Evolutionary conservation across 2,329 filamentous ascomycete species (phyloP).

Genomic region (Ophiosphaerella korrae): DNA sequence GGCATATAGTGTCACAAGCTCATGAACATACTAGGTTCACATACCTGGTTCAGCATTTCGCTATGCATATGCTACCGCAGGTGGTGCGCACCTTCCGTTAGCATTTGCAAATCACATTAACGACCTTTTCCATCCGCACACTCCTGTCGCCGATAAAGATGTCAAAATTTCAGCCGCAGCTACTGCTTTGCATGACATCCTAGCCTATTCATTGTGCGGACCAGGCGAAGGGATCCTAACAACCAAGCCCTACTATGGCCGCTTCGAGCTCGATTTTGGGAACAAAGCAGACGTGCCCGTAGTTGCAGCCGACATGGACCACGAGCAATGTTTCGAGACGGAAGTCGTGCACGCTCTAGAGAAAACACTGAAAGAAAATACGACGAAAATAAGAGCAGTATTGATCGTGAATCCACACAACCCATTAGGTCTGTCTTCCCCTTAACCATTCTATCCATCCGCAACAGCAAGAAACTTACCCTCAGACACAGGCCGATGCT

Average conservation of each 20-base stretch:
- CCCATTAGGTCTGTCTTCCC: conserved; percentile 47
- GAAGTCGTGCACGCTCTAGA: conserved; percentile 45
- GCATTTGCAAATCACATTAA: conserved; percentile 53
- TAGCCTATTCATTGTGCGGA: conserved; percentile 52
- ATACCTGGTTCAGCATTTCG: conserved; percentile 45
- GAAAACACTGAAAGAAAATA: conserved; percentile 40
- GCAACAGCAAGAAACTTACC: background rate
- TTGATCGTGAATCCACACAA: conserved; percentile 60
- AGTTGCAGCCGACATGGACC: conserved; percentile 19
- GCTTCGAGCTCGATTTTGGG: conserved; percentile 57
- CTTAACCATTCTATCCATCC: background rate
- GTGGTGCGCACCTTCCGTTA: conserved; percentile 44
- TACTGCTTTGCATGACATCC: conserved; percentile 51
- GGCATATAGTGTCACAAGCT: too few relatives aligned
- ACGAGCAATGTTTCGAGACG: conserved; percentile 17
- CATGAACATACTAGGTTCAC: conserved; percentile 22
- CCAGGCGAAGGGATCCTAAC: conserved; percentile 55
- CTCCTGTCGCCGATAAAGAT: conserved; percentile 41
- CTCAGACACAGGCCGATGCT: conserved; percentile 27
- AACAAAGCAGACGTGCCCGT: conserved; percentile 43
- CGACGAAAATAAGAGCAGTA: conserved; percentile 47
- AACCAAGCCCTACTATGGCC: conserved; percentile 54
- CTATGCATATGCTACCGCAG: conserved; percentile 47
- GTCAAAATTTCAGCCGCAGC: conserved; percentile 50
- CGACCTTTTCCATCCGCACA: conserved; percentile 29